Base-by-base conservation (phyloP, 2,329 filamentous ascomycete genomes). In the Trichoderma sp. region DNA sequence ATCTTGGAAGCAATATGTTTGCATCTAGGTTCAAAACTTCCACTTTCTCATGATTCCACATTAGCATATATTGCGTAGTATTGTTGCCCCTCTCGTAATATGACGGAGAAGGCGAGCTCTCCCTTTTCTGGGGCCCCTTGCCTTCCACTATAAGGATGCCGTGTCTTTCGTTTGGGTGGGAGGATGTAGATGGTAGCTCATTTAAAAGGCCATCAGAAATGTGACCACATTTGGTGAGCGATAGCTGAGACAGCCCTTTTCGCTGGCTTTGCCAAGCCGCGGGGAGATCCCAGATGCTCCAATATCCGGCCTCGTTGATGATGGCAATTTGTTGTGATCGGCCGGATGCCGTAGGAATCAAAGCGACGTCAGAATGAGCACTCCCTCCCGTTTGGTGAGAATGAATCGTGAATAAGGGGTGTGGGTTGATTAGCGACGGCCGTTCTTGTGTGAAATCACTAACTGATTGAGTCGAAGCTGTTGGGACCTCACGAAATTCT, bases 281-380 rank as follows among this genome's bases (percentile, higher is more conserved):
- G 14, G 73, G 72, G 28, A 91, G 79, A 70, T 91, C 84, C 88
- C 90, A 93, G 4, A 93, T 77, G 54, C 82, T 88, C 91, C 91
- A 94, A 68, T 81, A 82, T 1, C 90, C 91, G 39, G 80, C 80
- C 63, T 87, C 82, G 73, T 94, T 90, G 21, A 94, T 81, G 30
- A 93, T 81, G 18, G 84, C 89, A 64, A 94, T 79, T 73, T 91
- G 89, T 1, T 87, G 84, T 83, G 86, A 76, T 80, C 86, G 71
- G 69, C 79, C 75, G 21, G 70, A 72, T 5, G 74, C 75, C 4
- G 78, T 77, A 0, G 90, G 86, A 71, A 89, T 90, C 76, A 94
- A 91, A 0, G 86, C 79, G 3, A 91, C 81, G 77, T 94, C 89
- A 0, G 84, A 83, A 73, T 92, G 89, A 0, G 82, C 75, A 34